Evolutionary conservation across 2,329 filamentous ascomycete species (phyloP).

Genomic region (Corinectria fuckeliana): DNA sequence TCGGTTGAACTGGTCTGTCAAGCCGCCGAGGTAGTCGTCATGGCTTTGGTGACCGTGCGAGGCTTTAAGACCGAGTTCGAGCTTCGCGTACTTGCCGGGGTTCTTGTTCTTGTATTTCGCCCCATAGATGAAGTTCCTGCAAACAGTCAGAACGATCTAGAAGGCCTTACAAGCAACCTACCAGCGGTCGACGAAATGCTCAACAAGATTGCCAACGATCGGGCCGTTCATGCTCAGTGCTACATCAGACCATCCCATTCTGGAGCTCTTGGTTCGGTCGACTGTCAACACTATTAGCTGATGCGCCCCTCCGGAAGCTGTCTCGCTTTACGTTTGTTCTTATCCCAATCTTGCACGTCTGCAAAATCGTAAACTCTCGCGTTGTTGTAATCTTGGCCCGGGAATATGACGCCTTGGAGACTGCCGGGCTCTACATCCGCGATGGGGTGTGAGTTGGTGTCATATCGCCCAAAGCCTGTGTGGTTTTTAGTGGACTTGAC

Average conservation of each 20-base stretch:
- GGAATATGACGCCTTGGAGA: constrained; percentile 78
- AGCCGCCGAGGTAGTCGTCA: constrained; percentile 50
- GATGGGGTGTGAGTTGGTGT: constrained; percentile 83
- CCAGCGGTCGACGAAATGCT: constrained; percentile 87
- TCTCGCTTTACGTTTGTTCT: constrained; percentile 69
- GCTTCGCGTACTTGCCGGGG: constrained; percentile 56
- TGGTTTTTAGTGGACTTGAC: constrained; percentile 28
- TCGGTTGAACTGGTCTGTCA: constrained; percentile 51
- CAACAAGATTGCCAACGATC: constrained; percentile 75
- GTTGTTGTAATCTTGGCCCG: constrained; percentile 94
- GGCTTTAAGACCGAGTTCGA: constrained; percentile 20
- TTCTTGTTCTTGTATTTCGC: constrained; percentile 73
- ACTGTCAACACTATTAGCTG: constrained; percentile 49
- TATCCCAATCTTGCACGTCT: constrained; percentile 77
- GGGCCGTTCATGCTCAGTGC: constrained; percentile 77
- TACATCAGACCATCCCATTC: constrained; percentile 95
- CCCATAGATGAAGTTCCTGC: constrained; percentile 81
- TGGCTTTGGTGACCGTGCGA: constrained; percentile 19
- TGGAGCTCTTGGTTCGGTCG: constrained; percentile 76
- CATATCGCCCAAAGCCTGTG: constrained; percentile 80
- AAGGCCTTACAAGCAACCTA: constrained; percentile 35
- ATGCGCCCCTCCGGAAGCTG: not conserved
- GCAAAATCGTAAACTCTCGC: constrained; percentile 83
- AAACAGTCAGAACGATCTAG: not conserved
- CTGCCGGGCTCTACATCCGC: constrained; percentile 83